These are phyloP conservation scores for Penicillium sp. DNA, from an alignment of 2,329 filamentous ascomycete species.

Conservation along the genomic window DNA sequence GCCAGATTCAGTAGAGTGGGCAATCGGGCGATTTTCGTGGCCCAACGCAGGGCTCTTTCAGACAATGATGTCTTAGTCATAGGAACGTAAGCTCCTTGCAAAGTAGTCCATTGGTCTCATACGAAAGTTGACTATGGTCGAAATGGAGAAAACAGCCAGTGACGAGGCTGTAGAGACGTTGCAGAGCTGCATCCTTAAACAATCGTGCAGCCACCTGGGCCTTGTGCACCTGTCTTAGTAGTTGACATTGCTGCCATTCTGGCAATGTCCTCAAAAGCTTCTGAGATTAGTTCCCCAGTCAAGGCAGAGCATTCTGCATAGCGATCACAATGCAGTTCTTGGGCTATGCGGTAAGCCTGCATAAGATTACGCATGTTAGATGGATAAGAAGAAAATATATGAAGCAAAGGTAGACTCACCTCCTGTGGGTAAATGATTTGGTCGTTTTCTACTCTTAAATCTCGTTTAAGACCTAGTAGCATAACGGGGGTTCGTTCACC, in stretches of 20 bases:
- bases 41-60: background rate
- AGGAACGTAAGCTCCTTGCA: background rate
- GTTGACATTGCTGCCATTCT: constrained; percentile 56
- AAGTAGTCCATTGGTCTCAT: background rate
- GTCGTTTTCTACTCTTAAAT: constrained; percentile 48
- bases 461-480: constrained; percentile 57
- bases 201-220: constrained; percentile 38
- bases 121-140: background rate
- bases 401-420: constrained; percentile 20
- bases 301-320: constrained; percentile 62
- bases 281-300: constrained; percentile 56
- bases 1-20: background rate
- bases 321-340: constrained; percentile 57
- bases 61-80: background rate
- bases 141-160: background rate
- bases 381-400: background rate
- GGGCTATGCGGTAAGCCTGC: constrained; percentile 54
- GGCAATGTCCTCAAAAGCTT: constrained; percentile 60
- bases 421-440: constrained; percentile 42
- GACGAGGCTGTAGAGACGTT: background rate
- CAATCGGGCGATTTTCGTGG: background rate
- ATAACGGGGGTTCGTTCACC: constrained; percentile 53
- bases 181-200: constrained; percentile 27
- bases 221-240: constrained; percentile 51
- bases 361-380: background rate